Evolutionary conservation across 139 green algal species (phyloP).

Genomic region (Ulvella scutata): DNA sequence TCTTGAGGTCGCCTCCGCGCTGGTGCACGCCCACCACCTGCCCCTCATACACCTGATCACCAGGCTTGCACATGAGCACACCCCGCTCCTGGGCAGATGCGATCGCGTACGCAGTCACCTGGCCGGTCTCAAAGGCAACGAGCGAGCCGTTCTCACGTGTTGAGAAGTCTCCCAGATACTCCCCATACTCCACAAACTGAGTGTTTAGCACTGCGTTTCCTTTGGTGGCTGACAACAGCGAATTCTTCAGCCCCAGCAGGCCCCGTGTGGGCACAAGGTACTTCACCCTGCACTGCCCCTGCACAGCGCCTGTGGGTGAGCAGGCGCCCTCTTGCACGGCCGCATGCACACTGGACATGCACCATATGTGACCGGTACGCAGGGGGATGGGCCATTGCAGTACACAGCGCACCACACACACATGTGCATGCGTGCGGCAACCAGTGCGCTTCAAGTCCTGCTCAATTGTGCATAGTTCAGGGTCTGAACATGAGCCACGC

Average conservation of each 20-base stretch:
- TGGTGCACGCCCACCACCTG: conserved; percentile 91
- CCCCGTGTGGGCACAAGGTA: conserved; percentile 86
- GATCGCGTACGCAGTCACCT: conserved; percentile 73
- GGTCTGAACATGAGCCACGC: no score
- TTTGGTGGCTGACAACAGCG: conserved; percentile 90
- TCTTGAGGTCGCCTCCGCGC: conserved; percentile 76
- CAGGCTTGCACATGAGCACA: conserved; percentile 70
- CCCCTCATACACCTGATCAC: conserved; percentile 83
- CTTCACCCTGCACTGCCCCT: conserved; percentile 27
- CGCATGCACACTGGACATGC: no score
- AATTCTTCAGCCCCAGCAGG: conserved; percentile 81
- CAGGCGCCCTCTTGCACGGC: no score
- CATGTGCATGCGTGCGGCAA: no score
- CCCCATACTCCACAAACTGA: conserved; percentile 58
- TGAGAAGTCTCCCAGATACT: conserved; percentile 57
- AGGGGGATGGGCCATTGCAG: no score
- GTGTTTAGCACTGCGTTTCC: conserved; percentile 93
- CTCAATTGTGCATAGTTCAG: no score
- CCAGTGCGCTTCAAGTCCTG: no score
- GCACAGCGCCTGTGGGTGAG: no score
- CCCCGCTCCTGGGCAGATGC: conserved; percentile 80
- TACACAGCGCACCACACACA: no score
- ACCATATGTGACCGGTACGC: no score
- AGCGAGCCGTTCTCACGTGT: conserved; percentile 85
- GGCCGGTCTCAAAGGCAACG: conserved; percentile 71